These are phyloP conservation scores for Solanum piurae DNA, from an alignment of 257 asterid genomes.

Conservation along the genomic window DNA sequence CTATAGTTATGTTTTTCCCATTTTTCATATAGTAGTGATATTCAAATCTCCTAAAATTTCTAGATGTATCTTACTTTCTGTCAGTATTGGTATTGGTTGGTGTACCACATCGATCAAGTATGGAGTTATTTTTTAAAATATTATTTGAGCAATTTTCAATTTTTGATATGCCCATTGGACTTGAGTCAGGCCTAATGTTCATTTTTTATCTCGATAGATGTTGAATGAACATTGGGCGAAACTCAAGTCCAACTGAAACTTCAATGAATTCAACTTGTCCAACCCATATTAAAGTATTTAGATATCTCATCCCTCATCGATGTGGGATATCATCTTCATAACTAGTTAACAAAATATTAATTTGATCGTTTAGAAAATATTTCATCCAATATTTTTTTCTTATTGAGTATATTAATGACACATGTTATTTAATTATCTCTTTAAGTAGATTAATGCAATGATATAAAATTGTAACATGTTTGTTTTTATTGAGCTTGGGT, in stretches of 20 bases:
- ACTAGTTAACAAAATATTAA: not conserved
- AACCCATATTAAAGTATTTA: not conserved
- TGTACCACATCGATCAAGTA: not conserved
- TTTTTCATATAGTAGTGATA: too few species aligned
- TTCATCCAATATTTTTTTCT: not conserved
- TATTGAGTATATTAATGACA: not conserved
- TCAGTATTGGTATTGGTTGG: not conserved
- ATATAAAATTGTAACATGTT: too few species aligned
- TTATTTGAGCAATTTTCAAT: not conserved
- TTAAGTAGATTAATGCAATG: not conserved
- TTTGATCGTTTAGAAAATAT: not conserved
- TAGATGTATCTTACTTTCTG: not conserved
- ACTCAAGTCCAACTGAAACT: not conserved
- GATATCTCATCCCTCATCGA: not conserved
- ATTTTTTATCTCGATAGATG: not conserved
- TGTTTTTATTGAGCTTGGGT: too few species aligned
- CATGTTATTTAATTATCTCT: not conserved
- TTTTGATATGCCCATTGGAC: not conserved
- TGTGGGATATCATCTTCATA: not conserved
- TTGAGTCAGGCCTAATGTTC: not conserved
- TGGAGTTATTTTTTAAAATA: not conserved
- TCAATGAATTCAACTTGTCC: not conserved
- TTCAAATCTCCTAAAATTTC: not conserved
- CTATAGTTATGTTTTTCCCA: not conserved
- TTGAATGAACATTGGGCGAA: not conserved